These are phyloP conservation scores for Craspedostauros australis DNA, from an alignment of 108 stramenopile species.

Conservation along the genomic window DNA sequence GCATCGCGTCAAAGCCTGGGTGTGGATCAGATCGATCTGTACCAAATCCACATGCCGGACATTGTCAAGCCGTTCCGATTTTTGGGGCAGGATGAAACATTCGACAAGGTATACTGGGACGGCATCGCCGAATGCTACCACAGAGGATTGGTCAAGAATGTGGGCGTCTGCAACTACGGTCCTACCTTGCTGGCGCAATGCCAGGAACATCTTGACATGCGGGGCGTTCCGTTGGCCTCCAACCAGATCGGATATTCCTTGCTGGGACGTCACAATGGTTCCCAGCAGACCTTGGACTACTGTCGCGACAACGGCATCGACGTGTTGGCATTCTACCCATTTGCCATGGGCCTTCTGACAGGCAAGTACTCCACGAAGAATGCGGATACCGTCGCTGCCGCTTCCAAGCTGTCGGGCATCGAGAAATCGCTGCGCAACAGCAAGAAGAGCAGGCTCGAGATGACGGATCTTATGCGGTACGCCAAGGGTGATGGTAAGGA, in stretches of 20 bases:
- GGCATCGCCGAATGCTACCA: conserved; percentile 59
- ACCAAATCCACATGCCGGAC: conserved; percentile 73
- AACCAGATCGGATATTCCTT: conserved; percentile 68
- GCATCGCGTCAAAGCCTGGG: conserved; percentile 50
- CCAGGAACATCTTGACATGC: conserved; percentile 35
- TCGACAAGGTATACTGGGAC: conserved; percentile 57
- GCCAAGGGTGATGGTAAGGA: conserved; percentile 36
- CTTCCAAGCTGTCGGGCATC: not conserved
- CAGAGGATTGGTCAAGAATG: conserved; percentile 51
- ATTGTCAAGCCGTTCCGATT: conserved; percentile 50
- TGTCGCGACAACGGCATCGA: conserved; percentile 54
- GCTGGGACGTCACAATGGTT: conserved; percentile 50
- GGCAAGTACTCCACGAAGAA: conserved; percentile 37
- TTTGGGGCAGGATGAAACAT: conserved; percentile 21
- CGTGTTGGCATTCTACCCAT: conserved; percentile 57
- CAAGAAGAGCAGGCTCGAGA: conserved; percentile 31
- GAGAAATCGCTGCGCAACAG: conserved; percentile 20
- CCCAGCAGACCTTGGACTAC: conserved; percentile 38
- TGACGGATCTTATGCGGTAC: conserved; percentile 35
- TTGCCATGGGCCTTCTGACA: conserved; percentile 65
- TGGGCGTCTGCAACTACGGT: conserved; percentile 69
- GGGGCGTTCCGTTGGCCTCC: conserved; percentile 50
- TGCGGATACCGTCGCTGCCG: not conserved
- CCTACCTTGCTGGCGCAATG: conserved; percentile 40
- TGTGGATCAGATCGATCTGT: conserved; percentile 58